A percentile compares a stretch with the other conserved stretches of the same genome.
Conservation (phyloP, 2,329 filamentous ascomycete species). For the Verticillium nonalfalfae region DNA sequence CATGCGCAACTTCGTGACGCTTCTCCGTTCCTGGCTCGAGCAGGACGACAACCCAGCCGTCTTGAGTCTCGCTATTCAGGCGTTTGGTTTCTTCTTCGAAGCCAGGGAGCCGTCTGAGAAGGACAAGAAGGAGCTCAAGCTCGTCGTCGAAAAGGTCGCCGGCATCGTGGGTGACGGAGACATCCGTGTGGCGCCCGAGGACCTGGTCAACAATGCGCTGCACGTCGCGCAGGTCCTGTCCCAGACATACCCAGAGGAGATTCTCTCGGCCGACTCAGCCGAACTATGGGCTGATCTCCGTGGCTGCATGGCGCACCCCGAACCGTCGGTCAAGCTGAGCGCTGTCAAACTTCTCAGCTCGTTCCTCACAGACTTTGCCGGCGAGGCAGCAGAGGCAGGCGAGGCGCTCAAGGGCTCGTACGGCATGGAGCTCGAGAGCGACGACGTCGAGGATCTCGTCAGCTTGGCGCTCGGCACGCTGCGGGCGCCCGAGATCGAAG, state of each 20-base stretch:
- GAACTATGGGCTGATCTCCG: slow-evolving; percentile 67
- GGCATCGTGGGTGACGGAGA: slow-evolving; percentile 49
- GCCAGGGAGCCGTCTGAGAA: slow-evolving; percentile 50
- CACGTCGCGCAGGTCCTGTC: slow-evolving; percentile 63
- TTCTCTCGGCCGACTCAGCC: slow-evolving; percentile 53
- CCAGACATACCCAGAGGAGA: slow-evolving; percentile 55
- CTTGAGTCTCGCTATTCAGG: slow-evolving; percentile 67
- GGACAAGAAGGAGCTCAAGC: slow-evolving; percentile 61
- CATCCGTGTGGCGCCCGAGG: slow-evolving; percentile 52
- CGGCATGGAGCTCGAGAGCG: slow-evolving; percentile 60
- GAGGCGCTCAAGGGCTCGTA: slow-evolving; percentile 63
- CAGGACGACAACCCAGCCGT: slow-evolving; percentile 68
- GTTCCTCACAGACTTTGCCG: slow-evolving; percentile 77
- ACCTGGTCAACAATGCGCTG: slow-evolving; percentile 69
- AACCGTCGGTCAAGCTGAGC: slow-evolving; percentile 69
- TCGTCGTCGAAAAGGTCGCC: slow-evolving; percentile 50
- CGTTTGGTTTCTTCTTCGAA: slow-evolving; percentile 80
- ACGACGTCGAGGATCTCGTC: slow-evolving; percentile 57
- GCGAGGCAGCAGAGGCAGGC: slow-evolving; percentile 44
- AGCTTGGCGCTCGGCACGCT: slow-evolving; percentile 46
- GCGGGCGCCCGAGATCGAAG: slow-evolving; percentile 55
- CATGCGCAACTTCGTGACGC: slow-evolving; percentile 60
- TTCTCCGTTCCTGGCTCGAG: slow-evolving; percentile 70
- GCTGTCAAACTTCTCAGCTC: slow-evolving; percentile 67
- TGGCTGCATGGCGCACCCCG: slow-evolving; percentile 63